Percentiles rank a stretch among this genome's conserved stretches.
These are phyloP conservation scores for Brassica nigra DNA, from an alignment of 345 rosid species.

Conservation along the genomic window DNA sequence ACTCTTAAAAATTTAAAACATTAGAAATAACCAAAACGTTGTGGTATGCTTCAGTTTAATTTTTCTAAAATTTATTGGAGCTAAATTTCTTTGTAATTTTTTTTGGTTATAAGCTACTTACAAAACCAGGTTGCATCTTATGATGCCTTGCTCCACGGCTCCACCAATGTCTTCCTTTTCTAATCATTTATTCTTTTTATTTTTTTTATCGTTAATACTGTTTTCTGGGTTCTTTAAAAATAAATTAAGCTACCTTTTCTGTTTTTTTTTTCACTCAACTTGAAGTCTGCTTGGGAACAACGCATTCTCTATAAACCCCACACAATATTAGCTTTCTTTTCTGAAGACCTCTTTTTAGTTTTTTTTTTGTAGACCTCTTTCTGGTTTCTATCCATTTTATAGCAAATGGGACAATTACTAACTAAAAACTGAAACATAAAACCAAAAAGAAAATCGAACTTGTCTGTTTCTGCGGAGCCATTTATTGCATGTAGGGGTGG, in stretches of 20 bases:
- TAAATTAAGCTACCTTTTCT: not conserved
- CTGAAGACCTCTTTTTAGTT: conserved; percentile 9
- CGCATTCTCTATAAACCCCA: conserved; percentile 54
- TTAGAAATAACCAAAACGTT: not conserved
- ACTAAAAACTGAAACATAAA: conserved; percentile 2
- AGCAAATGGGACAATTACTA: conserved; percentile 8
- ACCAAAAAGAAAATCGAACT: not conserved
- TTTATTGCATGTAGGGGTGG: not conserved
- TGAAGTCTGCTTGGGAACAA: conserved; percentile 73
- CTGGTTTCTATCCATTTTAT: conserved; percentile 23
- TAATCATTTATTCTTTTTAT: conserved; percentile 47
- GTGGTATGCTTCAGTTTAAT: not conserved
- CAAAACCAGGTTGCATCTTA: conserved; percentile 14
- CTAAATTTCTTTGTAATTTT: too few species aligned
- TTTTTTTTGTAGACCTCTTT: not conserved
- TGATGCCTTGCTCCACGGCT: conserved; percentile 49
- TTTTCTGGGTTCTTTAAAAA: not conserved
- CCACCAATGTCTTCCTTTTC: conserved; percentile 61
- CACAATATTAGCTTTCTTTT: conserved; percentile 29
- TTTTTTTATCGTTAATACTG: conserved; percentile 11
- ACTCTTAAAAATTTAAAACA: not conserved
- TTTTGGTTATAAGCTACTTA: not conserved
- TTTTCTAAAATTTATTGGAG: too few species aligned
- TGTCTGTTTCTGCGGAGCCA: not conserved
- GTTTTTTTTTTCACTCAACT: conserved; percentile 33